These are phyloP conservation scores for Pyrenophora teres DNA, from an alignment of 2,329 filamentous ascomycete species.

Conservation along the genomic window DNA sequence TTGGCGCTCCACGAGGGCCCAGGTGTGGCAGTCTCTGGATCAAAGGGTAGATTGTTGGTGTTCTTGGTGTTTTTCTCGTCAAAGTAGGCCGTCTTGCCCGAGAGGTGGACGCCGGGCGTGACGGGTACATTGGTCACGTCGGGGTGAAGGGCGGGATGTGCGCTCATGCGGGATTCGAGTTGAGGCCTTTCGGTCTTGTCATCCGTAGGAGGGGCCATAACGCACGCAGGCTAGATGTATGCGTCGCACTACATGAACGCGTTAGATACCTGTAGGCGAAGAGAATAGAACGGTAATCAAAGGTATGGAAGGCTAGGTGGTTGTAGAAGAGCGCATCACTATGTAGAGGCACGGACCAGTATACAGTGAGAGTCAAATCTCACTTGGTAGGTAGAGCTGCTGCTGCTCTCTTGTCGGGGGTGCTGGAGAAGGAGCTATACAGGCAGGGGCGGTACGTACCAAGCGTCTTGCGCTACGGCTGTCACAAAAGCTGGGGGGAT, in stretches of 20 bases:
- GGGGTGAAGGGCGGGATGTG: slow-evolving; percentile 49
- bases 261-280: slow-evolving; percentile 17
- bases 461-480: slow-evolving; percentile 8
- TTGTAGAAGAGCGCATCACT: slow-evolving; percentile 9
- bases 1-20: slow-evolving; percentile 46
- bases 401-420: not conserved
- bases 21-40: slow-evolving; percentile 36
- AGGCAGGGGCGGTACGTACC: slow-evolving; percentile 1
- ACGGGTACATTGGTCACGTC: slow-evolving; percentile 49
- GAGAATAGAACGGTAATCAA: slow-evolving; percentile 5
- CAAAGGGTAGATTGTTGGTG: slow-evolving; percentile 31
- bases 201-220: slow-evolving; percentile 36
- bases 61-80: slow-evolving; percentile 27
- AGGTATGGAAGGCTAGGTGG: slow-evolving; percentile 1
- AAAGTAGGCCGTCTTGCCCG: slow-evolving; percentile 47
- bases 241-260: slow-evolving; percentile 31
- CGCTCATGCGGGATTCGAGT: slow-evolving; percentile 32
- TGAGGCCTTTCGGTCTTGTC: slow-evolving; percentile 22
- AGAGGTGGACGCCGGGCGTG: slow-evolving; percentile 48
- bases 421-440: slow-evolving; percentile 14
- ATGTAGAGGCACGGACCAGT: not conserved
- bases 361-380: slow-evolving; percentile 3
- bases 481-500: slow-evolving; percentile 6
- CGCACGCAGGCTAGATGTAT: slow-evolving; percentile 9
- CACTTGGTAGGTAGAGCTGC: slow-evolving; percentile 8